Evolutionary conservation across 345 rosid genomes (phyloP).

Genomic region (Eucalyptus decipiens): DNA sequence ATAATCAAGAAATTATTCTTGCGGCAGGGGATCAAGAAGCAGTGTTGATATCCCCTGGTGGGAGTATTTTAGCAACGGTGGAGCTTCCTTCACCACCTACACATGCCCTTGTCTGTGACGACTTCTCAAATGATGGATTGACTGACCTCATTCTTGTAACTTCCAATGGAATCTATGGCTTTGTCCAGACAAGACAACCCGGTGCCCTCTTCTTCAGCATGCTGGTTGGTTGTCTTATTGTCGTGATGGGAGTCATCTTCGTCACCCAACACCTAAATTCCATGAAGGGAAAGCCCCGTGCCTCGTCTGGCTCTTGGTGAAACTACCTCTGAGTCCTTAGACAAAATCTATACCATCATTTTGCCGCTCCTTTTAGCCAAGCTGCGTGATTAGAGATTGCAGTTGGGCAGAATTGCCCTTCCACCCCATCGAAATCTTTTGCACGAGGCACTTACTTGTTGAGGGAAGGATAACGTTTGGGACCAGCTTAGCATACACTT

Average conservation of each 20-base stretch:
- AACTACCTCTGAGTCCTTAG: background rate
- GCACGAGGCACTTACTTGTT: background rate
- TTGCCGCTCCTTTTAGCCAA: background rate
- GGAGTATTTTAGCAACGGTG: constrained; percentile 56
- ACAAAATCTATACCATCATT: background rate
- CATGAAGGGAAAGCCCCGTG: constrained; percentile 65
- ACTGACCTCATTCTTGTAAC: constrained; percentile 88
- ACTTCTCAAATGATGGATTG: constrained; percentile 87
- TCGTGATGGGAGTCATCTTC: constrained; percentile 91
- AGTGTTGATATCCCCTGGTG: constrained; percentile 78
- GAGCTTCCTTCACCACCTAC: constrained; percentile 88
- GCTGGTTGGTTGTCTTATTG: constrained; percentile 82
- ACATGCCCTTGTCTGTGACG: constrained; percentile 68
- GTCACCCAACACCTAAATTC: constrained; percentile 86
- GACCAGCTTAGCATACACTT: background rate
- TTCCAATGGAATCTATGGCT: constrained; percentile 79
- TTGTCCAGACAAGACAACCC: constrained; percentile 92
- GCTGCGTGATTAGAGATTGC: background rate
- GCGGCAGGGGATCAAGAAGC: constrained; percentile 95
- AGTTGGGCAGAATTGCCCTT: background rate
- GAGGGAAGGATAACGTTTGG: background rate
- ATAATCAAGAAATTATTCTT: constrained; percentile 79
- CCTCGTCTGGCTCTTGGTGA: constrained; percentile 38
- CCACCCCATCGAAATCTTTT: background rate
- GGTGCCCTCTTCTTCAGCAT: constrained; percentile 99